These are phyloP conservation scores for Vigna angularis DNA, from an alignment of 306 rosid species.

Conservation along the genomic window DNA sequence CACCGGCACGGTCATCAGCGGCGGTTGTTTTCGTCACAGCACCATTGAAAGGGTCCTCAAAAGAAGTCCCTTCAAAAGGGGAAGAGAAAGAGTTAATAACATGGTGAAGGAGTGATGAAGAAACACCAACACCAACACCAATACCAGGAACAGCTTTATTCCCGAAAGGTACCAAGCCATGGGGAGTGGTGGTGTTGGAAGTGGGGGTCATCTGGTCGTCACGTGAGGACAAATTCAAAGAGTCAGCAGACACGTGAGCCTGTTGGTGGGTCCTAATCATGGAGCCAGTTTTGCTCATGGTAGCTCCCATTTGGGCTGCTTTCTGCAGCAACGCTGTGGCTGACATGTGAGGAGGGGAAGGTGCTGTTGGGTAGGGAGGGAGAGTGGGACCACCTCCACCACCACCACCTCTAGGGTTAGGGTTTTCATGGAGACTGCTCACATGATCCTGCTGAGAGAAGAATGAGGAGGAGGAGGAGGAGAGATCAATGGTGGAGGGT, in stretches of 20 bases:
- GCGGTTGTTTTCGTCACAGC: background rate
- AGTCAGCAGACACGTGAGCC: constrained; percentile 61
- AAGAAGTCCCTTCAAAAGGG: constrained; percentile 30
- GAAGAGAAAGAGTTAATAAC: constrained; percentile 56
- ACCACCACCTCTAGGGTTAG: constrained; percentile 64
- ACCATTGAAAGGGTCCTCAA: constrained; percentile 64
- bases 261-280: constrained; percentile 58
- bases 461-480: constrained; percentile 38
- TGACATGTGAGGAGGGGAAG: constrained; percentile 72
- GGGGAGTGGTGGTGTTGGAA: background rate
- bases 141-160: constrained; percentile 25
- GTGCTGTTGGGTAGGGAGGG: constrained; percentile 55
- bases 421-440: constrained; percentile 51
- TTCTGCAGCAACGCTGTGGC: constrained; percentile 97
- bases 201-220: constrained; percentile 34
- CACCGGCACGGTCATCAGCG: background rate
- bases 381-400: constrained; percentile 58
- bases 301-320: constrained; percentile 96
- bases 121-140: background rate
- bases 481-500: constrained; percentile 2
- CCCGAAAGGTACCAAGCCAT: constrained; percentile 45
- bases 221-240: constrained; percentile 61
- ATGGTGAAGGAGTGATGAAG: constrained; percentile 59
- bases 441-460: constrained; percentile 39
- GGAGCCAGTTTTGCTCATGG: constrained; percentile 47